These are phyloP conservation scores for Claviceps arundinis DNA, from an alignment of 2,329 filamentous ascomycete species.

Conservation along the genomic window DNA sequence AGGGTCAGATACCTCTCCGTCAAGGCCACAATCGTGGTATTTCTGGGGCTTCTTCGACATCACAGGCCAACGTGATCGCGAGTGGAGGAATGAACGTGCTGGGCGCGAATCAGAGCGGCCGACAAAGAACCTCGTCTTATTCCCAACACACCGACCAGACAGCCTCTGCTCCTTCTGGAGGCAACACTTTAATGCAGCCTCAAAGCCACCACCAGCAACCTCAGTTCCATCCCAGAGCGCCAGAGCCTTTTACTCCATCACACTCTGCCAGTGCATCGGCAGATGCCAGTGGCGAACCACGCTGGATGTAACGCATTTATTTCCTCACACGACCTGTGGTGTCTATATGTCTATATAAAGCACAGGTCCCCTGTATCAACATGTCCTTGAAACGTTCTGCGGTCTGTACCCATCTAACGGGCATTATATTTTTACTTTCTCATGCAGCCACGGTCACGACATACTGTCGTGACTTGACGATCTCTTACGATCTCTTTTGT, in stretches of 20 bases:
- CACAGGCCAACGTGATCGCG: slow-evolving; percentile 16
- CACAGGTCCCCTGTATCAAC: slow-evolving; percentile 19
- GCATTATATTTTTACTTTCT: slow-evolving; percentile 12
- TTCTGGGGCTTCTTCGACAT: slow-evolving; percentile 25
- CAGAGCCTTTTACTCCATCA: slow-evolving; percentile 14
- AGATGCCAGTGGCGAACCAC: slow-evolving; percentile 20
- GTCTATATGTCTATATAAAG: slow-evolving; percentile 11
- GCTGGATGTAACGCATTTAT: slow-evolving; percentile 24
- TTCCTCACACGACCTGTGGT: slow-evolving; percentile 10
- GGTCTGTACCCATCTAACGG: slow-evolving; percentile 9
- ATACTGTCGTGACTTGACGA: slow-evolving; percentile 27
- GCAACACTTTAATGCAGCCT: slow-evolving; percentile 16
- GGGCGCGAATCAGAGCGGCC: slow-evolving; percentile 12
- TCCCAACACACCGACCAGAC: slow-evolving; percentile 23
- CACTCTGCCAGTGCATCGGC: slow-evolving; percentile 13
- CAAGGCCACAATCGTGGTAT: slow-evolving; percentile 28
- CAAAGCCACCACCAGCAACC: slow-evolving; percentile 10
- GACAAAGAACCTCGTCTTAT: slow-evolving; percentile 18
- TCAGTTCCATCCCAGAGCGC: slow-evolving; percentile 16
- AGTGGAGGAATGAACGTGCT: slow-evolving; percentile 13
- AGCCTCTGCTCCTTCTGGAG: slow-evolving; percentile 14
- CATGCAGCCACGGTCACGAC: slow-evolving; percentile 22
- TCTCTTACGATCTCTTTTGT: slow-evolving; percentile 19
- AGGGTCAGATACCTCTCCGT: slow-evolving; percentile 40
- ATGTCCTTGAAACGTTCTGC: slow-evolving; percentile 8